These are phyloP conservation scores for Ascochyta rabiei DNA, from an alignment of 2,329 filamentous ascomycete species.

Conservation along the genomic window DNA sequence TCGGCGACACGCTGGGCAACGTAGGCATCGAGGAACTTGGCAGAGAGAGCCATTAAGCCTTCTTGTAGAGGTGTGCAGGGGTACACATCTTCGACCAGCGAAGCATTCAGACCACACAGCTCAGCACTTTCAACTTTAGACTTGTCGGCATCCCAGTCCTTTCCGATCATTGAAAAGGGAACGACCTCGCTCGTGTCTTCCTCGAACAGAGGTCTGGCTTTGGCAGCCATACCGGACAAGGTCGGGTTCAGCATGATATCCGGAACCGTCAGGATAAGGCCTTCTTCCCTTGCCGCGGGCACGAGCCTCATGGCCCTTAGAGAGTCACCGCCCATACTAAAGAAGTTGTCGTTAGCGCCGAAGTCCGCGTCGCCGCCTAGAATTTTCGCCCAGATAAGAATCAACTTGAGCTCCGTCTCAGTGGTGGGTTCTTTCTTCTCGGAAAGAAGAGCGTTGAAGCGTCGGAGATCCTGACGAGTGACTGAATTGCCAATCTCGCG, in stretches of 20 bases:
- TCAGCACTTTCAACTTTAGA: constrained; percentile 48
- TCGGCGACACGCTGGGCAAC: constrained; percentile 47
- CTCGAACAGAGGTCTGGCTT: constrained; percentile 30
- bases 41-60: constrained; percentile 49
- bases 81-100: constrained; percentile 48
- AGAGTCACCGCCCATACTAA: constrained; percentile 58
- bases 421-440: constrained; percentile 53
- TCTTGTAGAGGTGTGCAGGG: constrained; percentile 53
- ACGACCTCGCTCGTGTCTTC: constrained; percentile 30
- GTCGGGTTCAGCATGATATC: constrained; percentile 60
- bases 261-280: constrained; percentile 59
- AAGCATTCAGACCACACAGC: constrained; percentile 35
- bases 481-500: constrained; percentile 41
- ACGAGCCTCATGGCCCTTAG: constrained; percentile 63
- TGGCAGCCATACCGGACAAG: constrained; percentile 54
- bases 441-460: constrained; percentile 37
- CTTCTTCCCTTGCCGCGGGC: constrained; percentile 57
- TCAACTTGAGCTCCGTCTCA: constrained; percentile 39
- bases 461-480: constrained; percentile 40
- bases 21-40: constrained; percentile 46
- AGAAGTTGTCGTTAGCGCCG: constrained; percentile 49
- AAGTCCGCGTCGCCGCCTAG: constrained; percentile 43
- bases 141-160: constrained; percentile 35
- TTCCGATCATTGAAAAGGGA: constrained; percentile 43
- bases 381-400: constrained; percentile 40